Conservation (phyloP, 208 protist species). For the Acanthamoeba sp. region DNA sequence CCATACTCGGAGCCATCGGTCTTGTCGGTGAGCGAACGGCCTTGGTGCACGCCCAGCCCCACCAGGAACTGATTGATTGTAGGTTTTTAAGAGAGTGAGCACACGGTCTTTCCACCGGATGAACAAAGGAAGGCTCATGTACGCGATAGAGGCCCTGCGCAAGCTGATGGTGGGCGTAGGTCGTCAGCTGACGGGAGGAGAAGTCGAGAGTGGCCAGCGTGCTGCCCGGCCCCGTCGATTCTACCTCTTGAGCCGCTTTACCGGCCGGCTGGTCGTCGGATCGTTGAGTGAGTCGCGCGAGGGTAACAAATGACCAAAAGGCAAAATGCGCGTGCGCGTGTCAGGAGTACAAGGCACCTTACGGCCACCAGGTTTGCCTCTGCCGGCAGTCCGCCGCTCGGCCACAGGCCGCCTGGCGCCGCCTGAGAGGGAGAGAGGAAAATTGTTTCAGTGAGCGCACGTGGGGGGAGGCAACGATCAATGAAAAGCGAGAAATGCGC, state of each 20-base stretch:
- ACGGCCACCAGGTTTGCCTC: background rate
- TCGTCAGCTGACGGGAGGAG: background rate
- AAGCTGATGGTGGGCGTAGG: slow-evolving; percentile 16
- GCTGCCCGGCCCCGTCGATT: background rate
- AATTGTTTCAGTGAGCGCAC: background rate
- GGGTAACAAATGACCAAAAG: background rate
- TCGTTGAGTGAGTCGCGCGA: no score
- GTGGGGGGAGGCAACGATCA: no score
- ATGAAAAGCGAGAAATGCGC: background rate
- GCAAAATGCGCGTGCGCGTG: background rate
- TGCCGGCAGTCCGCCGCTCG: background rate
- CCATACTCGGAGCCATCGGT: slow-evolving; percentile 11
- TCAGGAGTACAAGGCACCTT: background rate
- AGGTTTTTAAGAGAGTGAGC: no score
- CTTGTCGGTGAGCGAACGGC: background rate
- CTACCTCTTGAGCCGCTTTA: background rate
- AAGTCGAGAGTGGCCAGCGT: slow-evolving; percentile 24
- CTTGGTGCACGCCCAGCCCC: background rate
- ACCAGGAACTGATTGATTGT: background rate
- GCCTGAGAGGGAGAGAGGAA: background rate
- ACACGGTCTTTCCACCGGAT: no score
- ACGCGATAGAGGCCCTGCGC: background rate
- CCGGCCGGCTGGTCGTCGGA: background rate
- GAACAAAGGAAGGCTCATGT: background rate
- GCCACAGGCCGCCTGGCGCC: background rate